Conservation (phyloP, 495 filamentous ascomycete species). For the Sphaerosporella brunnea region DNA sequence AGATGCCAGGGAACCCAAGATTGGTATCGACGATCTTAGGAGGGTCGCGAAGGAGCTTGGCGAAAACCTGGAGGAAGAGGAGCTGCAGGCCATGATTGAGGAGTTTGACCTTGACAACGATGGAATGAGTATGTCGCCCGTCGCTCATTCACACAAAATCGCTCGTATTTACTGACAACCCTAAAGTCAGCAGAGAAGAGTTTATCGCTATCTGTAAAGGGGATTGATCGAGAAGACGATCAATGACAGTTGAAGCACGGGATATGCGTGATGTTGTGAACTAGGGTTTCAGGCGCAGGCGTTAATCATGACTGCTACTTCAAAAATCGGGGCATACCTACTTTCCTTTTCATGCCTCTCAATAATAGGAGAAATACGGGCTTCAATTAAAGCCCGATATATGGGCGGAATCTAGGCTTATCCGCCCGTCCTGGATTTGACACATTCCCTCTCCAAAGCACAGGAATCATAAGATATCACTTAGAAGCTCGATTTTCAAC, state of each 20-base stretch:
- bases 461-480: no score
- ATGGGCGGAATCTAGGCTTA: no score
- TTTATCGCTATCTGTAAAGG: constrained; percentile 60
- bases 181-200: constrained; percentile 63
- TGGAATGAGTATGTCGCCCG: constrained; percentile 34
- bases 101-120: constrained; percentile 94
- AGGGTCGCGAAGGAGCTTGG: constrained; percentile 80
- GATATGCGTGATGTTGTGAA: no score
- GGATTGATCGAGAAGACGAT: constrained; percentile 12
- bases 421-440: no score
- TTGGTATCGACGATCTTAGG: constrained; percentile 68
- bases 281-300: no score
- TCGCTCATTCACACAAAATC: not conserved
- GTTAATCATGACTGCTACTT: not conserved
- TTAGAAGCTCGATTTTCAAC: no score
- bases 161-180: not conserved
- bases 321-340: not conserved
- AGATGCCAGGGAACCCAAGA: constrained; percentile 30
- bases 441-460: no score
- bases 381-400: no score
- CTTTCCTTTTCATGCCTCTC: no score
- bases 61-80: constrained; percentile 80
- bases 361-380: no score
- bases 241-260: no score
- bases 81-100: constrained; percentile 89